Evolutionary conservation across 768 basidiomycete species (phyloP), one percentile per base, ranked within the genome.

Genomic region (Lanmaoa pseudosensibilis): DNA sequence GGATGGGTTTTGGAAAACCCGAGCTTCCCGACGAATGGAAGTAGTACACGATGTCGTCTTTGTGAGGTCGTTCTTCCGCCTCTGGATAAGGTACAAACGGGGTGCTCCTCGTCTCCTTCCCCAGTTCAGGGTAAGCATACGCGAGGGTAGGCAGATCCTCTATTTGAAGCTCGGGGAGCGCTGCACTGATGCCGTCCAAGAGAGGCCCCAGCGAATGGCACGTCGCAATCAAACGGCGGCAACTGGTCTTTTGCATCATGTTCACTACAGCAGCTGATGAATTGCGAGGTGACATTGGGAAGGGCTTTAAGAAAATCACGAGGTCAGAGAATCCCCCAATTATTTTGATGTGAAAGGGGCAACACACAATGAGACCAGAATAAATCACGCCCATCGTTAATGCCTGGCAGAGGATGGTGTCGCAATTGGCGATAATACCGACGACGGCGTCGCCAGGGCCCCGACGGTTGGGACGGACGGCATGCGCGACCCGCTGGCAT

Each of bases 11-110:
- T 0, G 80, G 79, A 45, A 77, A 71, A 3, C 79, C 78, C 0
- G 80, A 79, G 48, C 78, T 80, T 16, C 80, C 80, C 4, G 81
- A 82, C 0, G 81, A 82, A 56, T 82, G 79, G 1, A 79, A 62
- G 52, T 27, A 27, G 27, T 27, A 27, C 27, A 27, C 6, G 27
- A 27, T 27, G 27, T 27, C 27, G 4, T 27, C 27, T 27, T 27
- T 27, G 27, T 27, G 27, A 6, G 27, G 27, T 27, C 27, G 27
- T 27, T 27, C 27, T 27, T 27, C 27, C 27, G 27, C 27, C 2
- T 27, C 27, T 27, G 27, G 27, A 27, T 27, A 27, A 27, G 27
- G 27, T 27, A 27, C 27, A 27, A 27, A 27, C 27, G 27, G 27
- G 27, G 27, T 27, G 27, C 27, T 27, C 27, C 6, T 6, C 27